Evolutionary conservation across 805 yeast species (phyloP), one percentile per base, ranked within the genome.

Genomic region (Ogataea sp.): DNA sequence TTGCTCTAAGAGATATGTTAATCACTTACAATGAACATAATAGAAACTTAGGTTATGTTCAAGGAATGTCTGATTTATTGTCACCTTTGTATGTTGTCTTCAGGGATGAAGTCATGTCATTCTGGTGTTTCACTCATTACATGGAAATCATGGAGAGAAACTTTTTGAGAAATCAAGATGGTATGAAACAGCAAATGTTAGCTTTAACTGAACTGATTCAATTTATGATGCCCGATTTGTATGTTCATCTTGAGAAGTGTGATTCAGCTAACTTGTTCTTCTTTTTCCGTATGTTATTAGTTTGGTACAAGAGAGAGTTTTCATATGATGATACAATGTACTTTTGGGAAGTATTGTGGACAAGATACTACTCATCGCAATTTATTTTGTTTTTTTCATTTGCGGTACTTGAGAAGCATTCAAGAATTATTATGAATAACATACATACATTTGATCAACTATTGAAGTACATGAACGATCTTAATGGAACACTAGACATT

Each of bases 81-180:
- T 83, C 96, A 0, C 97, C 97, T 1, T 61, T 93, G 3, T 93
- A 87, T 56, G 75, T 71, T 39, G 61, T 68, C 9, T 45, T 69
- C 8, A 71, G 72, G 47, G 95, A 89, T 56, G 96, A 89, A 48
- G 65, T 80, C 0, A 52, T 87, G 20, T 69, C 96, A 6, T 93
- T 93, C 58, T 87, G 96, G 94, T 80, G 88, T 8, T 90, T 93
- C 64, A 70, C 75, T 3, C 75, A 78, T 30, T 85, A 86, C 48
- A 90, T 93, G 97, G 87, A 85, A 37, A 67, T 93, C 40, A 88
- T 90, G 97, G 97, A 90, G 58, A 71, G 97, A 38, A 93, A 93
- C 59, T 93, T 89, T 56, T 65, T 90, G 23, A 75, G 94, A 36
- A 96, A 87, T 58, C 95, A 93, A 57, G 75, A 86, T 31, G 98